These are phyloP conservation scores for Pulveroboletus ravenelii DNA, from an alignment of 768 basidiomycete genomes.

Conservation along the genomic window DNA sequence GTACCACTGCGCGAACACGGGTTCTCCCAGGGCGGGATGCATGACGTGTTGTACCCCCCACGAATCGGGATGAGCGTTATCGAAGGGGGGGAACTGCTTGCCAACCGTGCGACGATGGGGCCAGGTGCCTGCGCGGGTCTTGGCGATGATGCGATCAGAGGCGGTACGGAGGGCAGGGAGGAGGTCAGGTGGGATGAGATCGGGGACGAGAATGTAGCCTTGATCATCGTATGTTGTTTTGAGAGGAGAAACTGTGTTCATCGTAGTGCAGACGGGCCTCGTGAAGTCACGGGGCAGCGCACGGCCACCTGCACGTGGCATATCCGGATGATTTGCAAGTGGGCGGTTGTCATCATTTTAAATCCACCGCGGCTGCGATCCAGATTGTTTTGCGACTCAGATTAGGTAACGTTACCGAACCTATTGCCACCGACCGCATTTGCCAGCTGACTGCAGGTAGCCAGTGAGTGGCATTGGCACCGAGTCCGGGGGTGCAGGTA, in stretches of 20 bases:
- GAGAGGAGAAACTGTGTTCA: conserved; percentile 16
- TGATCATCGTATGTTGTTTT: conserved; percentile 54
- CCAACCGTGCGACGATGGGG: conserved; percentile 66
- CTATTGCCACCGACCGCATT: too few relatives aligned
- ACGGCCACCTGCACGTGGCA: too few relatives aligned
- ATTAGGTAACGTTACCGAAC: too few relatives aligned
- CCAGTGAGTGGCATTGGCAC: too few relatives aligned
- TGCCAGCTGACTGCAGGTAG: too few relatives aligned
- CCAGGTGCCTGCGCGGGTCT: conserved; percentile 61
- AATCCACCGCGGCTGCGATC: too few relatives aligned
- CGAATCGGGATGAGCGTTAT: conserved; percentile 52
- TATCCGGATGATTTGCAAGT: too few relatives aligned
- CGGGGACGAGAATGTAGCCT: conserved; percentile 62
- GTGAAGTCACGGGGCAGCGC: too few relatives aligned
- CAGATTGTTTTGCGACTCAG: too few relatives aligned
- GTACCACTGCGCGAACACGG: conserved; percentile 63
- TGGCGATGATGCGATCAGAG: conserved; percentile 44
- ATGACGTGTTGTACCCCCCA: conserved; percentile 83
- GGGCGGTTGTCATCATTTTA: too few relatives aligned
- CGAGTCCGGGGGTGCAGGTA: too few relatives aligned
- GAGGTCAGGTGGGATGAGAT: conserved; percentile 43
- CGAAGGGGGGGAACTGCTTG: conserved; percentile 75
- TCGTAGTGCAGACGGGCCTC: background rate
- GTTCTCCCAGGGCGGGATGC: conserved; percentile 66
- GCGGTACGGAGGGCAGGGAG: conserved; percentile 43